Evolutionary conservation across 352 stramenopile species (phyloP).

Genomic region (Elongisporangium anandrum): DNA sequence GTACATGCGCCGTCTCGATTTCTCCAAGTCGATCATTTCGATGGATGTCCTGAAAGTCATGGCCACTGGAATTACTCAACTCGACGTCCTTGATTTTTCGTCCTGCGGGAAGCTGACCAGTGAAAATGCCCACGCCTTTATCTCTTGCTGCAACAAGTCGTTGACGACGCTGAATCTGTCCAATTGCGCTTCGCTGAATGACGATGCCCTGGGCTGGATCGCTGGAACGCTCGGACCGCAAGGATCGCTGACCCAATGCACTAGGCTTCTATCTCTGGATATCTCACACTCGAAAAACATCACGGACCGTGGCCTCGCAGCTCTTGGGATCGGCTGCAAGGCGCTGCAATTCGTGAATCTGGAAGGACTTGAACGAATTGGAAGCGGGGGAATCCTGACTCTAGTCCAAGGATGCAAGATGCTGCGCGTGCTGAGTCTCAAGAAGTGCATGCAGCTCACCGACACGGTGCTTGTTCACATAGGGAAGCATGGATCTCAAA

Average conservation of each 20-base stretch:
- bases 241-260: conserved; percentile 59
- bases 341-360: conserved; percentile 73
- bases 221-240: conserved; percentile 55
- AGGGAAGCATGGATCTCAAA: conserved; percentile 34
- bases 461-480: conserved; percentile 44
- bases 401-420: conserved; percentile 44
- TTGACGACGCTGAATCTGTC: conserved; percentile 60
- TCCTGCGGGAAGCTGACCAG: conserved; percentile 44
- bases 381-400: conserved; percentile 36
- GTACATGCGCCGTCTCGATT: conserved; percentile 41
- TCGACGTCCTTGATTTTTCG: conserved; percentile 60
- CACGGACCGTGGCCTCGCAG: conserved; percentile 47
- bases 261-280: conserved; percentile 58
- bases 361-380: conserved; percentile 56
- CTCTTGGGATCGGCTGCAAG: conserved; percentile 42
- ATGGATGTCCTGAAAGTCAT: conserved; percentile 68
- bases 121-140: conserved; percentile 59
- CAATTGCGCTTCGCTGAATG: conserved; percentile 49
- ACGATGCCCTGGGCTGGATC: conserved; percentile 73
- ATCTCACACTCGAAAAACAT: conserved; percentile 58
- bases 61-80: conserved; percentile 48
- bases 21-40: conserved; percentile 40
- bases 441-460: conserved; percentile 56
- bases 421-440: conserved; percentile 58
- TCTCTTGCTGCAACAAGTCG: conserved; percentile 59